phyloP scores from a whole-genome alignment of 163 green algal genomes.

The Scenedesmus sp. region DNA sequence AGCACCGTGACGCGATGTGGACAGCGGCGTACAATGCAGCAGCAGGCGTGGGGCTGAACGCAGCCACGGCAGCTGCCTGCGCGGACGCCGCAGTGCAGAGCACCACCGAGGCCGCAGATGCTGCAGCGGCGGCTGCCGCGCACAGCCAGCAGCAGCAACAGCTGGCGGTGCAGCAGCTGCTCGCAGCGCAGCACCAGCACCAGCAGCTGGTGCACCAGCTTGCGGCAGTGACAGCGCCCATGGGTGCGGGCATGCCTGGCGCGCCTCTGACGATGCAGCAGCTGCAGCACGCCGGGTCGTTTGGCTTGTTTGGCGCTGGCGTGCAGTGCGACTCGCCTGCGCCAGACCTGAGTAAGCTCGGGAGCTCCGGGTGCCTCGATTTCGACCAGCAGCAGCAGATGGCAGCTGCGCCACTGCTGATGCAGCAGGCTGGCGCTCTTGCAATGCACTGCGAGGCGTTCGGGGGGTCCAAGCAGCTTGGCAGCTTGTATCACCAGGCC shows the following conservation, averaged over 20 bases:
- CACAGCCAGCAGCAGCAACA: slow-evolving; percentile 11
- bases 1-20: slow-evolving; percentile 41
- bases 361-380: neutral
- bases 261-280: neutral
- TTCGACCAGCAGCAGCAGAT: neutral
- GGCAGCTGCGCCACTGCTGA: neutral
- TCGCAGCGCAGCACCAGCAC: neutral
- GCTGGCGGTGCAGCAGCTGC: slow-evolving; percentile 7
- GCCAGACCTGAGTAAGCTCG: neutral
- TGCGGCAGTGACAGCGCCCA: neutral
- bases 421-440: neutral
- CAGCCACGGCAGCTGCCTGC: slow-evolving; percentile 15
- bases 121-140: neutral
- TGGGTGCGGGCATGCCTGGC: neutral
- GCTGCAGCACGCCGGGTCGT: neutral
- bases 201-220: neutral
- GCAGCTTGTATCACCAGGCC: neutral
- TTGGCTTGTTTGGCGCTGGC: neutral
- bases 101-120: neutral
- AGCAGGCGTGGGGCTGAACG: slow-evolving; percentile 13
- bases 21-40: slow-evolving; percentile 36
- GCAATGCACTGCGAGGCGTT: neutral
- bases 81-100: slow-evolving; percentile 34
- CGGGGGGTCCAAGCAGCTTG: neutral
- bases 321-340: neutral